A percentile compares a stretch with the other conserved stretches of the same genome.
Evolutionary conservation across 2,329 filamentous ascomycete genomes (phyloP).

Genomic region (Hymenoscyphus fructigenus): DNA sequence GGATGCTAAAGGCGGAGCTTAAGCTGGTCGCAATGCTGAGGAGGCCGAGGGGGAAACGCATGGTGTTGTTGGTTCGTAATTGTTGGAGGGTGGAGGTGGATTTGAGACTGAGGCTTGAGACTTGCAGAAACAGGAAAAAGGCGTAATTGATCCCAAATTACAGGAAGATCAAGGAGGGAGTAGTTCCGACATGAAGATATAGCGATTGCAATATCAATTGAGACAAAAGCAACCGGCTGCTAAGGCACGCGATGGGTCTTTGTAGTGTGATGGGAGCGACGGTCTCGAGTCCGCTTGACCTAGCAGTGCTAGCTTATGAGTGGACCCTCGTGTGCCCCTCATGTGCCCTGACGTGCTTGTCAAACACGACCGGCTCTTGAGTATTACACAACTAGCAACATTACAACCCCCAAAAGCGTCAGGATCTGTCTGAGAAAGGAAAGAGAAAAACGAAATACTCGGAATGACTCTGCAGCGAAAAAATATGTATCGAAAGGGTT

Average conservation of each 20-base stretch:
- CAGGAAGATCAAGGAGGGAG: constrained; percentile 19
- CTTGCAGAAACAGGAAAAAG: constrained; percentile 14
- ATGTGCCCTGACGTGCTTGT: background rate
- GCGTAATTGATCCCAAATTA: background rate
- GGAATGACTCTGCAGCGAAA: background rate
- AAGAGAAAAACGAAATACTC: no score
- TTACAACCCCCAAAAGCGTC: background rate
- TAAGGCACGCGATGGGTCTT: background rate
- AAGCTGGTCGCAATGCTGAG: constrained; percentile 13
- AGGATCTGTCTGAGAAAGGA: background rate
- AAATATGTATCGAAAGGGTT: background rate
- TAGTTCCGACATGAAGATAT: constrained; percentile 27
- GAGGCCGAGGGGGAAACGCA: constrained; percentile 19
- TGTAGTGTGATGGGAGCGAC: background rate
- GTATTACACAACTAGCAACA: background rate
- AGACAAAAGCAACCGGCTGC: background rate
- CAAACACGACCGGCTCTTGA: background rate
- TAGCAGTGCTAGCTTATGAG: no score
- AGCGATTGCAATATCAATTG: constrained; percentile 4
- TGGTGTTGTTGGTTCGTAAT: constrained; percentile 10
- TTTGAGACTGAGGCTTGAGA: constrained; percentile 7
- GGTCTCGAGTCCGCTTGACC: background rate
- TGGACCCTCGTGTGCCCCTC: background rate
- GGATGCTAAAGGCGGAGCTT: constrained; percentile 8
- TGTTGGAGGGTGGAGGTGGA: constrained; percentile 1